Conservation (phyloP, 192 early-diverging fungal species). For the Coemansia sp. region DNA sequence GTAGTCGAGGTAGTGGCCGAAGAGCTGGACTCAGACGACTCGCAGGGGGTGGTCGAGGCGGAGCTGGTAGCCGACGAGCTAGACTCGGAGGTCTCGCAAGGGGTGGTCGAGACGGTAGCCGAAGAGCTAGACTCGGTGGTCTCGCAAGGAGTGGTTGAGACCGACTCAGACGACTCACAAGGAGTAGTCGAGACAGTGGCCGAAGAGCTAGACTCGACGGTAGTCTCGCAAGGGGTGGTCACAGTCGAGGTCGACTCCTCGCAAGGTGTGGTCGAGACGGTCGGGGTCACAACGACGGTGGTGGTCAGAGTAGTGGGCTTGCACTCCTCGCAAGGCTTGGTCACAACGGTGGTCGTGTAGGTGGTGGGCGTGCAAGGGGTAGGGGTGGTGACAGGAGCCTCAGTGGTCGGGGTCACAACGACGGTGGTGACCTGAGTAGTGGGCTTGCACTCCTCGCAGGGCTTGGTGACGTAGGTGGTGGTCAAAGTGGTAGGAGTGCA, state of each 20-base stretch:
- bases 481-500: constrained; percentile 31
- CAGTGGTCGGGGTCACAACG: constrained; percentile 16
- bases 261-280: constrained; percentile 12
- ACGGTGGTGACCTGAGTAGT: constrained; percentile 20
- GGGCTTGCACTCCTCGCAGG: constrained; percentile 29
- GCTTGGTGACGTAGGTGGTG: constrained; percentile 20
- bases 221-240: constrained; percentile 6
- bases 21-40: constrained; percentile 14
- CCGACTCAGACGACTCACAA: neutral
- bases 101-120: neutral
- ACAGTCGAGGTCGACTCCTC: constrained; percentile 6
- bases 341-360: constrained; percentile 21
- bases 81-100: constrained; percentile 18
- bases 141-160: neutral
- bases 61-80: neutral
- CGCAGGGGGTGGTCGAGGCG: neutral
- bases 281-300: constrained; percentile 14
- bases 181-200: neutral
- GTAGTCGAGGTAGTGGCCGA: neutral
- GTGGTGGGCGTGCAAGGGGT: constrained; percentile 21
- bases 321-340: constrained; percentile 25
- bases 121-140: constrained; percentile 3
- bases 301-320: constrained; percentile 21
- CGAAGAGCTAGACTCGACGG: neutral
- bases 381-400: constrained; percentile 5